These are phyloP conservation scores for Sarocladium strictum DNA, from an alignment of 2,329 filamentous ascomycete species.

Conservation along the genomic window DNA sequence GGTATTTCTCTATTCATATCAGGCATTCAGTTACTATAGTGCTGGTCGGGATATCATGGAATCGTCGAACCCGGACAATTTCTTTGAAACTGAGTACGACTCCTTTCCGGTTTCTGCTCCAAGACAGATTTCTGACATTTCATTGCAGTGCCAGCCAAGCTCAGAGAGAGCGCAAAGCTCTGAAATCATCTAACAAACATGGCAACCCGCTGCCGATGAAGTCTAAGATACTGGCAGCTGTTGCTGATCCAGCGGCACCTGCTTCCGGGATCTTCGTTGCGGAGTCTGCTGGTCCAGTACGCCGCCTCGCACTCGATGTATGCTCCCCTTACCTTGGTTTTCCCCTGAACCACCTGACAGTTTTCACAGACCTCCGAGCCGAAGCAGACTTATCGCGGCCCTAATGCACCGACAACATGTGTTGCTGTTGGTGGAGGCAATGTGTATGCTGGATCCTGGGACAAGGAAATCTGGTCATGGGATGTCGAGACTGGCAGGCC, in stretches of 20 bases:
- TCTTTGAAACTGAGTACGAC: slow-evolving; percentile 86
- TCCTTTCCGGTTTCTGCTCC: slow-evolving; percentile 24
- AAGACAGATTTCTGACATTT: not conserved
- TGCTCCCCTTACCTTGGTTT: slow-evolving; percentile 11
- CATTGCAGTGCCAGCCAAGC: slow-evolving; percentile 40
- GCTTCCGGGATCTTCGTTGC: slow-evolving; percentile 65
- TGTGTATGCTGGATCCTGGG: slow-evolving; percentile 88
- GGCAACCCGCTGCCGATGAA: slow-evolving; percentile 75
- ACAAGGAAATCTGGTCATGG: slow-evolving; percentile 89
- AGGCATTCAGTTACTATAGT: not conserved
- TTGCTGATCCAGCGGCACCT: slow-evolving; percentile 58
- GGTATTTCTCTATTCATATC: not conserved
- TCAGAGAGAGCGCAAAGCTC: slow-evolving; percentile 54
- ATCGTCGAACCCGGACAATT: slow-evolving; percentile 70
- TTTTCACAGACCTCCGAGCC: slow-evolving; percentile 24
- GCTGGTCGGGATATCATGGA: slow-evolving; percentile 43
- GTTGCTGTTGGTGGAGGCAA: slow-evolving; percentile 60
- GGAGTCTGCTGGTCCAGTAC: slow-evolving; percentile 77
- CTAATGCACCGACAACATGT: slow-evolving; percentile 73
- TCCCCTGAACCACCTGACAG: not conserved
- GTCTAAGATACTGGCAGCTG: slow-evolving; percentile 78
- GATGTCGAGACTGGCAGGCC: slow-evolving; percentile 51
- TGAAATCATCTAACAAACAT: slow-evolving; percentile 68
- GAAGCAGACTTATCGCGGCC: slow-evolving; percentile 57
- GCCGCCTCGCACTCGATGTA: slow-evolving; percentile 71